These are phyloP conservation scores for Verticillium albo-atrum DNA, from an alignment of 2,329 filamentous ascomycete genomes.

Conservation along the genomic window DNA sequence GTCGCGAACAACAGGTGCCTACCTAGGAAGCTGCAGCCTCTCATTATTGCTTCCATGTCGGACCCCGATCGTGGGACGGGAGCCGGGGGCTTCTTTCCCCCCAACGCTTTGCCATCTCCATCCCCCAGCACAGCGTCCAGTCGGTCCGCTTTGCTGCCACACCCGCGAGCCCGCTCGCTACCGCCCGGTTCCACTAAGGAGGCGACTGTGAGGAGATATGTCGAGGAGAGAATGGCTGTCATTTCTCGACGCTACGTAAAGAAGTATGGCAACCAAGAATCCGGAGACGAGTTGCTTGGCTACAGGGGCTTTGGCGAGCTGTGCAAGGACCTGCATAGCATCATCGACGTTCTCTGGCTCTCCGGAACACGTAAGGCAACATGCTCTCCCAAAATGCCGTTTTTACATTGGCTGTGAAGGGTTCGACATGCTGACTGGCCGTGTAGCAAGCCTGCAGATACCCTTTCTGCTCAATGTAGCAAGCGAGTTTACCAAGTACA, in stretches of 20 bases:
- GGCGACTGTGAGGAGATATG: constrained; percentile 53
- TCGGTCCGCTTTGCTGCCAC: constrained; percentile 40
- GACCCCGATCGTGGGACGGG: constrained; percentile 4
- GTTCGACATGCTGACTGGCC: not conserved
- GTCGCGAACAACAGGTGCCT: not conserved
- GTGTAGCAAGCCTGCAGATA: constrained; percentile 69
- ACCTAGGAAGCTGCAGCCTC: too few relatives aligned
- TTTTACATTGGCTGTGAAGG: not conserved
- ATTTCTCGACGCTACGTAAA: constrained; percentile 57
- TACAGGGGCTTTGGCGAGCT: constrained; percentile 64
- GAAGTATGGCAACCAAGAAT: constrained; percentile 45
- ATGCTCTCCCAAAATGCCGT: not conserved
- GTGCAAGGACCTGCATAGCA: constrained; percentile 65
- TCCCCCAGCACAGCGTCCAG: constrained; percentile 45
- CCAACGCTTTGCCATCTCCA: constrained; percentile 45
- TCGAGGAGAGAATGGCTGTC: constrained; percentile 47
- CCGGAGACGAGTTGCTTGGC: constrained; percentile 43
- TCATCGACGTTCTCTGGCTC: constrained; percentile 81
- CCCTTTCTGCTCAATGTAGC: constrained; percentile 79
- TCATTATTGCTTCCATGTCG: not conserved
- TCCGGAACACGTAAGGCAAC: constrained; percentile 70
- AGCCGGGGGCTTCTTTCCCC: constrained; percentile 49
- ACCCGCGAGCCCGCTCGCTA: constrained; percentile 48
- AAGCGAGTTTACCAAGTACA: constrained; percentile 65
- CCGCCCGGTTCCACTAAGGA: constrained; percentile 56